Percentiles rank a stretch among this genome's conserved stretches.
These are phyloP conservation scores for Apophysomyces elegans DNA, from an alignment of 371 early-diverging fungal species.

Conservation along the genomic window DNA sequence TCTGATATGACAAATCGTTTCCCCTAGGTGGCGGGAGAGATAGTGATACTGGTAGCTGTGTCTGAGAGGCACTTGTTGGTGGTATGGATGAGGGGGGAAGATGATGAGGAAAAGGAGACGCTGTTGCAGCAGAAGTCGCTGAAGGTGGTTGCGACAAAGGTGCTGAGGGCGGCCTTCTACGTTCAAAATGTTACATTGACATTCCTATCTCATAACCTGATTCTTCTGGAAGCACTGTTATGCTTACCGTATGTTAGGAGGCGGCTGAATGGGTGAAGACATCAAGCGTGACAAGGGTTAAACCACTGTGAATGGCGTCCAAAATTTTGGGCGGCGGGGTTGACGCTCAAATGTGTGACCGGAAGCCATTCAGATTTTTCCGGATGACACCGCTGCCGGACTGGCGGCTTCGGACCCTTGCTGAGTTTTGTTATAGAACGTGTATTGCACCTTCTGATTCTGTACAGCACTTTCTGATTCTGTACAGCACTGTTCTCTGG, in stretches of 20 bases:
- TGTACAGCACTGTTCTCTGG: too few species aligned
- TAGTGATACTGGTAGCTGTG: background rate
- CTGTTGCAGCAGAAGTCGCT: slow-evolving; percentile 7
- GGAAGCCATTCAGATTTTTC: too few species aligned
- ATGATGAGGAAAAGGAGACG: slow-evolving; percentile 12
- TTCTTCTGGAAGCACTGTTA: background rate
- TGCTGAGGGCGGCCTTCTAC: slow-evolving; percentile 4
- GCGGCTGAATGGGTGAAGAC: slow-evolving; percentile 12
- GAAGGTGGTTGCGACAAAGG: slow-evolving; percentile 4
- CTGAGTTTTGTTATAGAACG: too few species aligned
- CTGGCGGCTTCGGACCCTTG: too few species aligned
- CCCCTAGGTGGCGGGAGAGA: background rate
- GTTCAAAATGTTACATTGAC: background rate
- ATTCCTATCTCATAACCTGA: background rate
- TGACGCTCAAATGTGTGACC: too few species aligned
- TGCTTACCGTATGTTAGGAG: slow-evolving; percentile 8
- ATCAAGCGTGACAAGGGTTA: slow-evolving; percentile 11
- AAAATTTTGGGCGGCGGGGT: slow-evolving; percentile 2
- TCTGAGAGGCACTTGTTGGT: slow-evolving; percentile 1
- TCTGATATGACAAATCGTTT: slow-evolving; percentile 7
- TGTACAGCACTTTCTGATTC: too few species aligned
- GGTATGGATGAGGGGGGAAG: slow-evolving; percentile 6
- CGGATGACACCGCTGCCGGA: too few species aligned
- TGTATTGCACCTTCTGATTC: too few species aligned
- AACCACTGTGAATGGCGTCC: background rate